Conservation (phyloP, 108 stramenopile species). For the Nitzschia palea region DNA sequence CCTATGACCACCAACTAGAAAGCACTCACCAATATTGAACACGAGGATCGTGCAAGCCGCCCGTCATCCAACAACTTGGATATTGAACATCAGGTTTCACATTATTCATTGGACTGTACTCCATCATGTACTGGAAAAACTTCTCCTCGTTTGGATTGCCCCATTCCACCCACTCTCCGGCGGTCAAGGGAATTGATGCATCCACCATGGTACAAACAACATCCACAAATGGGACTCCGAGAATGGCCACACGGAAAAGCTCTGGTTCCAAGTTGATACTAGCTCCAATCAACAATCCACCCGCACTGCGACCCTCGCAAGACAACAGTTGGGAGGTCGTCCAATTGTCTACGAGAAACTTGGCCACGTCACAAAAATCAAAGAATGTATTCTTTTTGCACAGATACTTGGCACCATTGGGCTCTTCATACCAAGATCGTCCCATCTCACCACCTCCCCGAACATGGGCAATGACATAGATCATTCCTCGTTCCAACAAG, state of each 20-base stretch:
- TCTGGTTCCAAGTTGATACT: slow-evolving; percentile 79
- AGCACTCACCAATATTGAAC: slow-evolving; percentile 68
- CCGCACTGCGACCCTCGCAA: slow-evolving; percentile 70
- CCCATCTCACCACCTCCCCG: slow-evolving; percentile 98
- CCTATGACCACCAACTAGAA: neutral
- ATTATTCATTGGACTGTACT: slow-evolving; percentile 91
- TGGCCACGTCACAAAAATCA: slow-evolving; percentile 89
- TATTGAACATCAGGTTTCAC: slow-evolving; percentile 67
- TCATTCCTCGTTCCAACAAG: slow-evolving; percentile 83
- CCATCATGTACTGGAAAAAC: slow-evolving; percentile 75
- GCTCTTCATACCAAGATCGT: slow-evolving; percentile 93
- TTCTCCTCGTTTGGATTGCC: slow-evolving; percentile 84
- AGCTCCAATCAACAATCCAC: slow-evolving; percentile 71
- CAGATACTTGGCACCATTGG: slow-evolving; percentile 90
- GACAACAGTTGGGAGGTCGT: slow-evolving; percentile 48
- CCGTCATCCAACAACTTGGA: slow-evolving; percentile 86
- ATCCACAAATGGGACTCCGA: slow-evolving; percentile 96
- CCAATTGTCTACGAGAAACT: slow-evolving; percentile 43
- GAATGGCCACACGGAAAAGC: slow-evolving; percentile 80
- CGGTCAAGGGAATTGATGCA: slow-evolving; percentile 85
- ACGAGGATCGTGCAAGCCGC: slow-evolving; percentile 92
- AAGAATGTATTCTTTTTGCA: slow-evolving; percentile 95
- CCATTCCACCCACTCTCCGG: slow-evolving; percentile 88
- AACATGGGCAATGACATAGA: slow-evolving; percentile 91
- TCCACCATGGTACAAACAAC: slow-evolving; percentile 81